Percentiles rank a stretch among this genome's conserved stretches.
Evolutionary conservation across 1,284 basidiomycete genomes (phyloP).

Genomic region (Heterobasidion parviporum): DNA sequence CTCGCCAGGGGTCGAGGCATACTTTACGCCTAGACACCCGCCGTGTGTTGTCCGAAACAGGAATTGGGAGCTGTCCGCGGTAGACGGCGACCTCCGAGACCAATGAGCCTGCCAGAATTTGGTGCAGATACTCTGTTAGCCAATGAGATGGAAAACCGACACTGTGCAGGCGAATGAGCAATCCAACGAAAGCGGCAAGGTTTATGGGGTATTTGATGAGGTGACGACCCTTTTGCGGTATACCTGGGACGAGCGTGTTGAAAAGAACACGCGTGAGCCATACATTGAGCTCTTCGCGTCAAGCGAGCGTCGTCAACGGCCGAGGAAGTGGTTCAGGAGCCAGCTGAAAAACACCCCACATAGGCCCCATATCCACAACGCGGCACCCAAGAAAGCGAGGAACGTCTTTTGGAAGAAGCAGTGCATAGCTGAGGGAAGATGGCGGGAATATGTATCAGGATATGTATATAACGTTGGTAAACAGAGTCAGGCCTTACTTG

Average conservation of each 20-base stretch:
- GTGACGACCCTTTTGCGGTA: not conserved
- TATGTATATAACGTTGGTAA: not conserved
- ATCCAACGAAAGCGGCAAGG: conserved; percentile 24
- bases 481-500: conserved; percentile 14
- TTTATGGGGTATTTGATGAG: conserved; percentile 27
- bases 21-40: conserved; percentile 16
- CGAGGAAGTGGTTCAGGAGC: conserved; percentile 14
- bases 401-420: conserved; percentile 18
- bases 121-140: conserved; percentile 26
- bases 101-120: conserved; percentile 19
- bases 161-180: conserved; percentile 27
- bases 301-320: conserved; percentile 21
- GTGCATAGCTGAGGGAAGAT: conserved; percentile 19
- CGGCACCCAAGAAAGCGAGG: conserved; percentile 21
- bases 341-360: not conserved
- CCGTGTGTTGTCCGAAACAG: conserved; percentile 16
- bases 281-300: conserved; percentile 21
- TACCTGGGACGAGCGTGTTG: conserved; percentile 17
- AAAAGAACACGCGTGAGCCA: conserved; percentile 33
- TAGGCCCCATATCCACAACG: conserved; percentile 9
- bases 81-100: conserved; percentile 21
- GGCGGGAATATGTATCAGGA: not conserved
- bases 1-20: conserved; percentile 22
- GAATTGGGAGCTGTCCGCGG: conserved; percentile 19
- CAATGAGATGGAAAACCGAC: conserved; percentile 27